Percentiles rank a stretch among this genome's conserved stretches.
Evolutionary conservation across 2,329 filamentous ascomycete species (phyloP).

Genomic region (Calonectria montana): DNA sequence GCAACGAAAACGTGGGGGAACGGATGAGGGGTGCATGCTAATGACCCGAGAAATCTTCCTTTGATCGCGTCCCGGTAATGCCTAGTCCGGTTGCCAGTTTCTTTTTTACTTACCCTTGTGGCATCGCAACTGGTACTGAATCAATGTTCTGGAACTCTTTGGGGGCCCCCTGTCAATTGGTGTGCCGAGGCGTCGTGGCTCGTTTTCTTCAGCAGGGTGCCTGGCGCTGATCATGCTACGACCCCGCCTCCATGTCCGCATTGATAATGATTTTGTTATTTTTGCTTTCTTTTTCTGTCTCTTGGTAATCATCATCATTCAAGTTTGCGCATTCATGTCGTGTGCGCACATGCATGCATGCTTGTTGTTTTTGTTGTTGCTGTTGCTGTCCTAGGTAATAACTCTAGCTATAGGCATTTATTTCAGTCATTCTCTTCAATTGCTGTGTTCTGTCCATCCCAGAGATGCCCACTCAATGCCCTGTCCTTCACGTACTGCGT

Average conservation of each 20-base stretch:
- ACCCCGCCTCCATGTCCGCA: not conserved
- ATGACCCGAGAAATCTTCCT: conserved; percentile 6
- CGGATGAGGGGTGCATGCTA: conserved; percentile 23
- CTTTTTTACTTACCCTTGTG: not conserved
- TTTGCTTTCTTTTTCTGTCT: not conserved
- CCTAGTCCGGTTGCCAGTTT: not conserved
- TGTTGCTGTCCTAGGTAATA: too few relatives aligned
- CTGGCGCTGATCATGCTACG: not conserved
- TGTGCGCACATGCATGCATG: not conserved
- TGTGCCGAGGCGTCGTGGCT: not conserved
- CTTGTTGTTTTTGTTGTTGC: not conserved
- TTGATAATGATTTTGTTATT: not conserved
- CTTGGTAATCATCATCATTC: not conserved
- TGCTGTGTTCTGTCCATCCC: conserved; percentile 47
- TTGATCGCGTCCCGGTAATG: not conserved
- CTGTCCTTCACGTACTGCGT: conserved; percentile 54
- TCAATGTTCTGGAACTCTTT: not conserved
- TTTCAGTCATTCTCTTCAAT: conserved; percentile 21
- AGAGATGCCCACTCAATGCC: conserved; percentile 54
- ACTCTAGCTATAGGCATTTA: not conserved
- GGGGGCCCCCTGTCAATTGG: not conserved
- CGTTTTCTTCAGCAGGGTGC: not conserved
- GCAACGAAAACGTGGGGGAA: conserved; percentile 27
- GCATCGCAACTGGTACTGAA: not conserved
- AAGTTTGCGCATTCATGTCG: not conserved